Base-by-base conservation (phyloP, 1,284 basidiomycete genomes). In the Cerrena zonata region DNA sequence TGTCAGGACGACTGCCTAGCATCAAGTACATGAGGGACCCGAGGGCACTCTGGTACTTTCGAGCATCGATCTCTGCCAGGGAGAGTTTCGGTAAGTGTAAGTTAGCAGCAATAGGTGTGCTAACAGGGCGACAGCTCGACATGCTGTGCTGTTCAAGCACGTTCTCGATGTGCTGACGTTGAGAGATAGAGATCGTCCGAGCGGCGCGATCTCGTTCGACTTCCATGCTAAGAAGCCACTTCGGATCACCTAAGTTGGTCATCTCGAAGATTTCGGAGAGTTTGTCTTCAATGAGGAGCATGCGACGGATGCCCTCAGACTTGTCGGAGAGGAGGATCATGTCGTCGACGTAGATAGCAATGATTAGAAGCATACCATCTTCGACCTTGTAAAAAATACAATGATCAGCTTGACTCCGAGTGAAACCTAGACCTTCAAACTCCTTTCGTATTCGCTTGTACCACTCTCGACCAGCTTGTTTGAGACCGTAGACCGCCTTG, bases 1-100 rank as follows among this genome's bases (percentile, higher is more conserved):
- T 71, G 54, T 76, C 69, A 0, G 71, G 70, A 1, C 66, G 49
- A 1, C 71, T 71, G 0, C 56, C 65, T 11, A 68, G 53, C 1
- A 67, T 61, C 1, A 73, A 45, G 51, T 74, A 78, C 40, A 70
- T 34, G 30, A 34, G 30, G 15, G 30, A 34, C 7, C 30, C 30
- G 30, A 34, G 30, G 7, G 30, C 30, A 0, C 55, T 51, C 0
- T 47, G 36, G 39, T 55, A 57, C 0, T 66, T 67, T 2, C 51
- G 53, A 7, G 48, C 22, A 13, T 42, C 24, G 12, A 40, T 10
- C 24, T 11, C 19, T 23, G 43, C 15, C 10, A 22, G 10, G 10
- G 21, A 3, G n/a, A 7, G 25, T 5, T 19, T 19, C 4, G n/a
- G 5, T 11, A 57, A 47, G 30, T 47, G 22, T 39, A 49, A 13